Base-by-base conservation (phyloP, 331 rosid genomes). In the Prunus yedoensis region DNA sequence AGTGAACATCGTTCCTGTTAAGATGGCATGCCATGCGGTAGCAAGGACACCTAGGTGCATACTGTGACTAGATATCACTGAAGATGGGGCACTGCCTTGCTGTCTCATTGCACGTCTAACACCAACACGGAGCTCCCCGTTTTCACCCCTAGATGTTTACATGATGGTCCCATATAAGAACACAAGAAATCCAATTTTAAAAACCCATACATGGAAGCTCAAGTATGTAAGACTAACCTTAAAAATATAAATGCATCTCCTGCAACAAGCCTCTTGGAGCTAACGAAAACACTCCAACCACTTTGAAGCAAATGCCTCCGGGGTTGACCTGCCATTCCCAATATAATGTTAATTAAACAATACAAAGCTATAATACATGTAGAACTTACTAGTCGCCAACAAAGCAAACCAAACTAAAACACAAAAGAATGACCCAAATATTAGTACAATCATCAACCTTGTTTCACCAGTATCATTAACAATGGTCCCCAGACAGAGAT, bases 1-100 rank as follows among this genome's bases (percentile, higher is more conserved):
- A 75, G 94, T 95, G 86, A 95, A 95, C 91, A 93, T 87, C 50
- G 99, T 95, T 63, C 93, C 91, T 0, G 99, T 95, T 66, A 72
- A 27, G 61, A 84, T 74, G 47, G 99, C 98, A 79, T 95, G 99
- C 99, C 94, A 95, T 5, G 99, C 99, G 62, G 99, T 95, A 64
- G 99, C 99, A 71, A 92, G 96, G 30, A 95, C 99, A 57, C 99
- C 99, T 10, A 95, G 98, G 76, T 95, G 99, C 99, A 95, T 95
- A 72, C 99, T 95, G 60, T 95, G 99, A 86, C 98, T 91, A 43
- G 99, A 95, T 70, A 95, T 95, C 61, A 95, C 99, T 0, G 99
- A 92, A 0, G 99, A 92, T 2, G 99, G 98, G 51, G 91, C 91
- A 53, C 89, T 92, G 20, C 91, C 93, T 85, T 88, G 97, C 74